Evolutionary conservation across 2,329 filamentous ascomycete genomes (phyloP).

Genomic region (Massarina eburnea): DNA sequence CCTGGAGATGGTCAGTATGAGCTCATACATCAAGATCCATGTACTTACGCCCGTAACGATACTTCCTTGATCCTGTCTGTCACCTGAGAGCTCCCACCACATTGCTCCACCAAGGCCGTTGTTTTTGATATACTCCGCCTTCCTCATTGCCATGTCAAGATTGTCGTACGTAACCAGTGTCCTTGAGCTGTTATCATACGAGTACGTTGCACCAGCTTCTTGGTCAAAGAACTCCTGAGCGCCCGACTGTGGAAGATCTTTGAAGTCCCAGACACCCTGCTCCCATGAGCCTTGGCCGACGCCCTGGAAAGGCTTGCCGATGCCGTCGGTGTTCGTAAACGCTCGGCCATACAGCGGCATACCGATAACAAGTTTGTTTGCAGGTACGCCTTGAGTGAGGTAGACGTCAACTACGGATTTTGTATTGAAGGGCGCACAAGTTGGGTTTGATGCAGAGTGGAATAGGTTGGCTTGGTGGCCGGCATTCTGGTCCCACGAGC

Average conservation of each 20-base stretch:
- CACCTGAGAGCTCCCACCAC: constrained; percentile 93
- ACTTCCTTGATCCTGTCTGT: constrained; percentile 65
- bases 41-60: constrained; percentile 55
- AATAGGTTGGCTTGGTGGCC: constrained; percentile 84
- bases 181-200: constrained; percentile 64
- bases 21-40: neutral
- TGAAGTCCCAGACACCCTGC: constrained; percentile 78
- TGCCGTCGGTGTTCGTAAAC: constrained; percentile 76
- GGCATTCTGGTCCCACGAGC: constrained; percentile 71
- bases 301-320: constrained; percentile 69
- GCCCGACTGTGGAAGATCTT: constrained; percentile 72
- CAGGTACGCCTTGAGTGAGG: constrained; percentile 58
- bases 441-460: constrained; percentile 58
- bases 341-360: constrained; percentile 92
- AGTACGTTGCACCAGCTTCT: constrained; percentile 71
- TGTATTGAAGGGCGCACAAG: constrained; percentile 77
- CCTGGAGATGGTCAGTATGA: constrained; percentile 13
- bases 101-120: constrained; percentile 80
- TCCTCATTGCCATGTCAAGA: constrained; percentile 64
- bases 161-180: constrained; percentile 79
- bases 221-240: constrained; percentile 66
- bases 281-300: constrained; percentile 83
- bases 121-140: constrained; percentile 70
- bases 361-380: constrained; percentile 78
- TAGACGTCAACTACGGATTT: constrained; percentile 72